phyloP scores from a whole-genome alignment of 805 yeast genomes.

The Yarrowia phangngaensis region DNA sequence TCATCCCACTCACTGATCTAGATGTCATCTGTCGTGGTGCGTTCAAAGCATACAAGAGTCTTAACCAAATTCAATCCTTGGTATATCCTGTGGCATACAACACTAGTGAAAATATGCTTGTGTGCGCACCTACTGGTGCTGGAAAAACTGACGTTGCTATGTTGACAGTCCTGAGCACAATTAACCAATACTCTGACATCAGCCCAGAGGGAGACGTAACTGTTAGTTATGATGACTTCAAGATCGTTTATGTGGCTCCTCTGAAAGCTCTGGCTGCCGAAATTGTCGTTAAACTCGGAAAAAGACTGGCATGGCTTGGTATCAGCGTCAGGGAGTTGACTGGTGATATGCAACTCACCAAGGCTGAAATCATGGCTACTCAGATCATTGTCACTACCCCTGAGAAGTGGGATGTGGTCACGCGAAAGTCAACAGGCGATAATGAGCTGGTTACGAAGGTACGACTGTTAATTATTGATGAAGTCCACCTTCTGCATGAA shows the following conservation, averaged over 20 bases:
- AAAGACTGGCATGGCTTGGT: conserved; percentile 78
- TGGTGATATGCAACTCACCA: conserved; percentile 91
- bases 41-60: conserved; percentile 67
- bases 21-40: conserved; percentile 82
- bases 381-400: conserved; percentile 93
- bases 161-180: conserved; percentile 71
- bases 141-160: conserved; percentile 95
- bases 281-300: conserved; percentile 83
- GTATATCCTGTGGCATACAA: conserved; percentile 90
- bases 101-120: conserved; percentile 90
- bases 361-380: conserved; percentile 71
- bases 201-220: conserved; percentile 49
- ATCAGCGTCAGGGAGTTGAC: conserved; percentile 83
- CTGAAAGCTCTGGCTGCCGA: conserved; percentile 94
- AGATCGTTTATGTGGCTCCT: conserved; percentile 90
- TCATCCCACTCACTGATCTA: conserved; percentile 43
- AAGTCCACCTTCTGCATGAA: conserved; percentile 93
- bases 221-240: conserved; percentile 78
- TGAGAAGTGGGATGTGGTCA: conserved; percentile 96
- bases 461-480: conserved; percentile 84
- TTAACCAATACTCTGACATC: conserved; percentile 53
- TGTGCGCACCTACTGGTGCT: conserved; percentile 98
- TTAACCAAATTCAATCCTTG: conserved; percentile 85
- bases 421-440: conserved; percentile 88
- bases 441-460: conserved; percentile 79